Evolutionary conservation across 108 stramenopile species (phyloP), one percentile per base, ranked within the genome.

Genomic region (Cyclotella baltica): DNA sequence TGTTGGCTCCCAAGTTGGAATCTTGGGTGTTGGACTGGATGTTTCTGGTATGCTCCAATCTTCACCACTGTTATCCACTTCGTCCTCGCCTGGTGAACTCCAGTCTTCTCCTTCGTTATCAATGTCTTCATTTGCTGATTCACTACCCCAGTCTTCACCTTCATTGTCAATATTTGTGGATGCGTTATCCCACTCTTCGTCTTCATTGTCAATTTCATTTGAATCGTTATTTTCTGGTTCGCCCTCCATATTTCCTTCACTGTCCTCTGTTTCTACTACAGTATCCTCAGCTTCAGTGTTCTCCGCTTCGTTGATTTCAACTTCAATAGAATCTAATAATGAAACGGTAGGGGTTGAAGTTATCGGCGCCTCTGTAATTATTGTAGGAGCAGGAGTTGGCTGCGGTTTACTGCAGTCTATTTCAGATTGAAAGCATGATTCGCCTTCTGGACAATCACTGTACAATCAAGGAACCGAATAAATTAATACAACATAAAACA

Each of bases 91-190:
- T 30, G 59, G 27, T 33, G 30, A n/a, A n/a, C n/a, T 57, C 79
- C 79, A 80, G 25, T 73, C 72, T 47, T 80, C 79, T 4, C 66
- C 72, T 63, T 74, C 79, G 30, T 80, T 80, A 68, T 80, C 50
- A 31, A 80, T 53, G n/a, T n/a, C n/a, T n/a, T n/a, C 20, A 29
- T 61, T 62, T 13, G 55, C 2, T 56, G 20, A 9, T 73, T 38
- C 43, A 23, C 36, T 65, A 23, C 59, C 69, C 80, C 80, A 81
- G 35, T 70, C 62, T 53, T 81, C 80, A 33, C 80, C 80, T 31
- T 75, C 80, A 66, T 81, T 81, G 56, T 81, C 38, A 34, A 61
- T 61, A 33, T 61, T 61, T 34, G 59, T 9, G 13, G 33, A 20
- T 75, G 38, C 51, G 13, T 3, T 40, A 34, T 50, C 69, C 80